phyloP scores from a whole-genome alignment of 2,329 filamentous ascomycete genomes.

The Bimuria novae-zelandiae region DNA sequence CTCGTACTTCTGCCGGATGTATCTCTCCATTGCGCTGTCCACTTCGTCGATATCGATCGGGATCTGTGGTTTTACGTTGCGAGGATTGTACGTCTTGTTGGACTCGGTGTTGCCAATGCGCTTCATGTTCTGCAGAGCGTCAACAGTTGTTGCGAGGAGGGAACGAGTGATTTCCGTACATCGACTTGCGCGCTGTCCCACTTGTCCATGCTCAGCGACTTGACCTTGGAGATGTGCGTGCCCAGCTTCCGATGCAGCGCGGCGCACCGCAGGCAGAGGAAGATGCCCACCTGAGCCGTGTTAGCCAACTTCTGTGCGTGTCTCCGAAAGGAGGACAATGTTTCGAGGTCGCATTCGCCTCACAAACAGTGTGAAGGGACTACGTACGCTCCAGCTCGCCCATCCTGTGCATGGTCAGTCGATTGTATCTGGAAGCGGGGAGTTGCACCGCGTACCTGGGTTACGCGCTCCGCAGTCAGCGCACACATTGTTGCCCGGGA shows the following conservation, averaged over 20 bases:
- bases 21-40: constrained; percentile 92
- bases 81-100: constrained; percentile 88
- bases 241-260: constrained; percentile 94
- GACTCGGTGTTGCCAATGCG: constrained; percentile 83
- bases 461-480: constrained; percentile 92
- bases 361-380: background rate
- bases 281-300: constrained; percentile 76
- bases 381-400: constrained; percentile 93
- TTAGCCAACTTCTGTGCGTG: constrained; percentile 21
- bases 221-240: constrained; percentile 98
- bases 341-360: background rate
- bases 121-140: constrained; percentile 77
- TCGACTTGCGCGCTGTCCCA: constrained; percentile 97
- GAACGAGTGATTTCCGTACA: constrained; percentile 59
- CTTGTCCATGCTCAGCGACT: constrained; percentile 97
- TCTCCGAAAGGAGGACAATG: constrained; percentile 1
- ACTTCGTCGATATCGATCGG: constrained; percentile 91
- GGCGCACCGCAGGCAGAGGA: constrained; percentile 97
- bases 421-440: background rate
- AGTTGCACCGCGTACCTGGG: constrained; percentile 68
- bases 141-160: constrained; percentile 14
- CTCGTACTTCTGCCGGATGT: constrained; percentile 93
- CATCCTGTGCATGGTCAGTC: constrained; percentile 66
- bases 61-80: constrained; percentile 79
- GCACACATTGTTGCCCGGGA: constrained; percentile 90